Percentiles rank a stretch among this genome's conserved stretches.
Evolutionary conservation across 1,284 basidiomycete genomes (phyloP).

Genomic region (Ganoderma resinaceum): DNA sequence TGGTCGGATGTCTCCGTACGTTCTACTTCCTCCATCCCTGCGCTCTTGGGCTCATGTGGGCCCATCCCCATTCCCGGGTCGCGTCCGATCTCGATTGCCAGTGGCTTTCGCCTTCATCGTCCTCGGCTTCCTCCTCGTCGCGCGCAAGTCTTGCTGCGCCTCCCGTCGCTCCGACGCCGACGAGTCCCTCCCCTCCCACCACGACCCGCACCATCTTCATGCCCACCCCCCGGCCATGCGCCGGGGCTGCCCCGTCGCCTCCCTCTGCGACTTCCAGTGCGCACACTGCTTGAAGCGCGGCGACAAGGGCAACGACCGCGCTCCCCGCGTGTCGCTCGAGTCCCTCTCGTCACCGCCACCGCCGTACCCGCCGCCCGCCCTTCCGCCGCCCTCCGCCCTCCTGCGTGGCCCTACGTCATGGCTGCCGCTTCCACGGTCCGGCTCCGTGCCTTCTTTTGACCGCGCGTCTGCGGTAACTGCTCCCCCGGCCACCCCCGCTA

Average conservation of each 20-base stretch:
- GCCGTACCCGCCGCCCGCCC: background rate
- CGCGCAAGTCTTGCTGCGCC: slow-evolving; percentile 2
- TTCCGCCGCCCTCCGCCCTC: background rate
- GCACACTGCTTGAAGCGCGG: background rate
- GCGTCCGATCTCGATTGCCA: background rate
- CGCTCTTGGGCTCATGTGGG: background rate
- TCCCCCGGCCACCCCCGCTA: background rate
- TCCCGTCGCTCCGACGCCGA: background rate
- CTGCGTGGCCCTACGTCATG: background rate
- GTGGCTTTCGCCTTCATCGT: background rate
- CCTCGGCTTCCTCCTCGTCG: background rate
- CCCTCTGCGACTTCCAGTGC: background rate
- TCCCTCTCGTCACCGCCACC: background rate
- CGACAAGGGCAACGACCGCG: background rate
- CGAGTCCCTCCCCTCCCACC: background rate
- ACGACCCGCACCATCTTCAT: background rate
- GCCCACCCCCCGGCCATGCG: background rate
- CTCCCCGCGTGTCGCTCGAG: background rate
- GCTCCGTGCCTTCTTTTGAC: background rate
- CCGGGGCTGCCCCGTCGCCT: background rate
- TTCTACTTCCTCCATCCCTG: background rate
- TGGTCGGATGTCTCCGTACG: background rate
- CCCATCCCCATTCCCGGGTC: background rate
- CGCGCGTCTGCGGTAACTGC: background rate
- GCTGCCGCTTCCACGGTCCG: background rate